Base-by-base conservation (phyloP, 805 yeast genomes). In the Blastobotrys robertii region DNA sequence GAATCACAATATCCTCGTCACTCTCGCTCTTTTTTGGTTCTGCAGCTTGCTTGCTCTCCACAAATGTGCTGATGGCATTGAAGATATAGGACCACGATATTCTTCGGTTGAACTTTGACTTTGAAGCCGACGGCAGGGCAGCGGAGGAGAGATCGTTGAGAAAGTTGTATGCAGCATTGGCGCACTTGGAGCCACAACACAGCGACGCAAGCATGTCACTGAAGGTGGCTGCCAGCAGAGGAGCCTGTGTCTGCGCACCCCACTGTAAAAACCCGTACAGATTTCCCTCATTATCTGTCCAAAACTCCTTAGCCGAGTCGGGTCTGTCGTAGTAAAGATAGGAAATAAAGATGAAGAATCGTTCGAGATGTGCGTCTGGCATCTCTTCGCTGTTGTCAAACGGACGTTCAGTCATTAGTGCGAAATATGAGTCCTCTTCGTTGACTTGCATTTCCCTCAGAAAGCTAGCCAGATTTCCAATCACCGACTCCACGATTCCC, bases 261-360 rank as follows among this genome's bases (percentile, higher is more conserved):
- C 97, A 92, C 43, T 75, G 76, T 34, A 90, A 67, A 50, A 92
- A 88, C 0, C 95, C 97, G 54, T 76, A 70, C 1, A 85, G 67
- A 44, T 79, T 78, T 10, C 81, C 73, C 42, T 73, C 77, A 13
- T 73, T 66, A 49, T 81, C 84, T 9, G 62, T 58, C 94, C 95
- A 88, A 55, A 84, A 82, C 7, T 41, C 43, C 9, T 65, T 62
- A 10, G 83, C 73, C 6, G 79, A 63, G 1, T 72, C 70, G 1
- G 79, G 76, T 44, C 94, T 69, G 12, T 74, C 69, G 22, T 73
- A 66, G 58, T 81, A 87, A 6, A 85, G 68, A 57, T 74, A 83
- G 35, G 79, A 80, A 45, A 85, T 68, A 2, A 90, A 72, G 49
- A 88, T 57, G 55, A 85, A 88, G 54, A 90, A 84, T 48, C 95